A percentile compares a stretch with the other conserved stretches of the same genome.
Conservation (phyloP, 139 green algal genomes). For the Zygnema cylindricum region DNA sequence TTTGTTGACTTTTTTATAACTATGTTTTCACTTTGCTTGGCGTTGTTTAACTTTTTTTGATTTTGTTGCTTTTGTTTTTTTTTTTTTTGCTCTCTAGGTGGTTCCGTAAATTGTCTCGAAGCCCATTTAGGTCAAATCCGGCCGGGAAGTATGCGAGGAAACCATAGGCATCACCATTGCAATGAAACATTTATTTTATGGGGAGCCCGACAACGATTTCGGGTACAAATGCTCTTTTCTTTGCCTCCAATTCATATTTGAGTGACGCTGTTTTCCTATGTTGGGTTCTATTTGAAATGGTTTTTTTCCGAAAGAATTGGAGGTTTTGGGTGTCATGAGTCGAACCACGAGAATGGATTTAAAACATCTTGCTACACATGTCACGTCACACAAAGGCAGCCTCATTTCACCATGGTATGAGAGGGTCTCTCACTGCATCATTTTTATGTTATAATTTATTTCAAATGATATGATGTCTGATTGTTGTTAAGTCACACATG, state of each 20-base stretch:
- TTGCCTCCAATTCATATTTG: background rate
- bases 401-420: no score
- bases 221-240: conserved; percentile 17
- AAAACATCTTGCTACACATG: no score
- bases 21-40: background rate
- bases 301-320: background rate
- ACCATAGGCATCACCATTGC: conserved; percentile 49
- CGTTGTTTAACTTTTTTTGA: conserved; percentile 5
- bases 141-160: conserved; percentile 40
- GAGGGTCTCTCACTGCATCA: no score
- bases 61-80: background rate
- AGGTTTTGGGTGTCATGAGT: no score
- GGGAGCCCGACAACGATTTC: conserved; percentile 35
- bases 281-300: background rate
- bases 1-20: conserved; percentile 21
- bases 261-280: background rate
- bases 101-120: conserved; percentile 17
- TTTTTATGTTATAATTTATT: no score
- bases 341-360: no score
- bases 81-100: conserved; percentile 24
- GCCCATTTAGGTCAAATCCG: conserved; percentile 41
- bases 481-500: no score
- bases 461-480: no score
- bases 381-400: background rate
- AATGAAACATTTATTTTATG: conserved; percentile 60